A percentile compares a stretch with the other conserved stretches of the same genome.
Conservation (phyloP, 306 rosid genomes). For the Malus fusca region DNA sequence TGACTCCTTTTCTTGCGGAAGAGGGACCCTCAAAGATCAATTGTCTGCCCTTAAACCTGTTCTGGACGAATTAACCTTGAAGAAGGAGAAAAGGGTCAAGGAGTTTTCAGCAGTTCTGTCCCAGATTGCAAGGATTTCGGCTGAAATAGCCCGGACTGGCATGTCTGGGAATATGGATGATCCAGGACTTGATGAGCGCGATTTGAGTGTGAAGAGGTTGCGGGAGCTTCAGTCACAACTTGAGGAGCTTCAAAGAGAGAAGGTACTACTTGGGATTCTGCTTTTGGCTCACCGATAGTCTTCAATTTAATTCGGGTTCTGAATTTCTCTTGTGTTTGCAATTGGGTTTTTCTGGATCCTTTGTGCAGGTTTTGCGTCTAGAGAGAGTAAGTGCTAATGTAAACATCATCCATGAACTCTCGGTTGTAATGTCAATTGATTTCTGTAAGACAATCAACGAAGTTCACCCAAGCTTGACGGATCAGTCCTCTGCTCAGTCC, state of each 20-base stretch:
- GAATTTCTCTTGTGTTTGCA: constrained; percentile 1
- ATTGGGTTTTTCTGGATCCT: not conserved
- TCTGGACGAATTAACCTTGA: constrained; percentile 63
- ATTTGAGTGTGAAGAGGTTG: constrained; percentile 57
- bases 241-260: constrained; percentile 73
- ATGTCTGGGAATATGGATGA: constrained; percentile 29
- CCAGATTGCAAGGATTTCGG: constrained; percentile 51
- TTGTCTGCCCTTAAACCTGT: constrained; percentile 47
- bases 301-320: not conserved
- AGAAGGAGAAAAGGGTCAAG: constrained; percentile 50
- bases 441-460: constrained; percentile 44
- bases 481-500: constrained; percentile 29
- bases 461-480: constrained; percentile 69
- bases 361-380: constrained; percentile 57
- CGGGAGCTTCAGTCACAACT: constrained; percentile 67
- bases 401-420: constrained; percentile 45
- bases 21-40: constrained; percentile 69
- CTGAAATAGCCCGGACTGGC: constrained; percentile 62
- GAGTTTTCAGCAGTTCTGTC: constrained; percentile 54
- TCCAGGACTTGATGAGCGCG: constrained; percentile 30
- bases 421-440: constrained; percentile 68
- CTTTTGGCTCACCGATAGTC: not conserved
- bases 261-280: constrained; percentile 33
- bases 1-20: constrained; percentile 40
- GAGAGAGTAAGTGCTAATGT: constrained; percentile 57